Percentiles rank a stretch among this genome's conserved stretches.
These are phyloP conservation scores for Shiraia sp. DNA, from an alignment of 2,329 filamentous ascomycete species.

Conservation along the genomic window DNA sequence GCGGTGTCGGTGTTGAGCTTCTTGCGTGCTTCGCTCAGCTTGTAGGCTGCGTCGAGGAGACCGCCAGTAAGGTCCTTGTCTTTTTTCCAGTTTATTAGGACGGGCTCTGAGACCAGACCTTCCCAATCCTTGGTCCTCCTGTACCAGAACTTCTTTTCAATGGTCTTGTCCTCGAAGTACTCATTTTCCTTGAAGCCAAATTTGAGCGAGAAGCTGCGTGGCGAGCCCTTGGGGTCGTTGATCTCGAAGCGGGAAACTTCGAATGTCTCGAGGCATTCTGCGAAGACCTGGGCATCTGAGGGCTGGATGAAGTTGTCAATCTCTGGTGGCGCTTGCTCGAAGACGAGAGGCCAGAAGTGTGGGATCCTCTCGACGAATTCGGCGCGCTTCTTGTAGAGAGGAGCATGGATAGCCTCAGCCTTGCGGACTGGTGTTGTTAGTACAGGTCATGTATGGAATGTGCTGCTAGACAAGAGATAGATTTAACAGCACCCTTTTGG, in stretches of 20 bases:
- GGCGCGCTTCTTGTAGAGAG: constrained; percentile 77
- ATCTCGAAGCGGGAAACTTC: constrained; percentile 82
- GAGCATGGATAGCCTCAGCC: constrained; percentile 68
- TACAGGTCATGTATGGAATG: background rate
- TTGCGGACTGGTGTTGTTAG: constrained; percentile 63
- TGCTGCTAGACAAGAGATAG: background rate
- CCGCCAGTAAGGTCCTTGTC: constrained; percentile 83
- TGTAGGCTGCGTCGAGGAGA: constrained; percentile 72
- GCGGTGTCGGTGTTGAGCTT: constrained; percentile 33
- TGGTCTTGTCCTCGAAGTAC: constrained; percentile 73
- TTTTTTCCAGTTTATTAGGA: constrained; percentile 76
- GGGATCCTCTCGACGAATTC: constrained; percentile 72
- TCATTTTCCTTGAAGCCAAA: constrained; percentile 83
- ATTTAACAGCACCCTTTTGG: too few species aligned
- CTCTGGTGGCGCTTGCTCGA: constrained; percentile 83
- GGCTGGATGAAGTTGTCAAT: constrained; percentile 88
- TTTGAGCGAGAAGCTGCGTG: constrained; percentile 71
- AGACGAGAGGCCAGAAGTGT: constrained; percentile 93
- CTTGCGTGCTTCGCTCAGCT: constrained; percentile 67
- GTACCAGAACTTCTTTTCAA: constrained; percentile 94
- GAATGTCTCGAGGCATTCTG: constrained; percentile 68
- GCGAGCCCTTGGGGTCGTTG: constrained; percentile 69
- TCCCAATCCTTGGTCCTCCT: constrained; percentile 70
- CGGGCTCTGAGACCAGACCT: constrained; percentile 84
- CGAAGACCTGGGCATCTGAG: constrained; percentile 74